Percentiles rank a stretch among this genome's conserved stretches.
Conservation (phyloP, 2,329 filamentous ascomycete species). For the Fusarium falciforme region DNA sequence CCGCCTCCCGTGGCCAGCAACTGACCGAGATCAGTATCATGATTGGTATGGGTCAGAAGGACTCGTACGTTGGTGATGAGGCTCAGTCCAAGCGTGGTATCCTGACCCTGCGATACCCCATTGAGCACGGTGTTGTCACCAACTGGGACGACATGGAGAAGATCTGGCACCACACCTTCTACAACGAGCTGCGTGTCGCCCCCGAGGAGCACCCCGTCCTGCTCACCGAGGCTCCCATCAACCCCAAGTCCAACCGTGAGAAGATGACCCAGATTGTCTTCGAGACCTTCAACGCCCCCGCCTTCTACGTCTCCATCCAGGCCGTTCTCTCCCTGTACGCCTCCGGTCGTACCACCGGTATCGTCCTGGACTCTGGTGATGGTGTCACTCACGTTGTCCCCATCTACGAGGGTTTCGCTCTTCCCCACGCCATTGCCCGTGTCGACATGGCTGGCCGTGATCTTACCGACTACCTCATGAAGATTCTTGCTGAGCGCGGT, state of each 20-base stretch:
- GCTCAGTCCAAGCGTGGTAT: slow-evolving; percentile 99
- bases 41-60: slow-evolving; percentile 99
- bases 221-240: slow-evolving; percentile 99
- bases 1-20: slow-evolving; percentile 17
- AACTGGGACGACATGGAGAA: slow-evolving; percentile 99
- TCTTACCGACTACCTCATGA: slow-evolving; percentile 99
- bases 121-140: slow-evolving; percentile 99
- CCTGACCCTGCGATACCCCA: slow-evolving; percentile 98
- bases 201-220: slow-evolving; percentile 99
- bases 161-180: slow-evolving; percentile 99
- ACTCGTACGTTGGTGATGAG: slow-evolving; percentile 99
- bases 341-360: slow-evolving; percentile 99
- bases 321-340: slow-evolving; percentile 99
- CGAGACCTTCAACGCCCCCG: slow-evolving; percentile 99
- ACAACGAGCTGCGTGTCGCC: slow-evolving; percentile 99
- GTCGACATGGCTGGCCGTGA: slow-evolving; percentile 99
- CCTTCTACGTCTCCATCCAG: slow-evolving; percentile 99
- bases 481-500: slow-evolving; percentile 99
- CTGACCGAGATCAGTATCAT: slow-evolving; percentile 80
- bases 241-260: slow-evolving; percentile 99
- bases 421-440: slow-evolving; percentile 99
- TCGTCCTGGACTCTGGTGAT: slow-evolving; percentile 99
- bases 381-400: slow-evolving; percentile 99
- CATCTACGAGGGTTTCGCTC: slow-evolving; percentile 99
- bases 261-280: slow-evolving; percentile 99